A percentile compares a stretch with the other conserved stretches of the same genome.
These are phyloP conservation scores for Sabuloglossum arenarium DNA, from an alignment of 495 filamentous ascomycete species.

Conservation along the genomic window DNA sequence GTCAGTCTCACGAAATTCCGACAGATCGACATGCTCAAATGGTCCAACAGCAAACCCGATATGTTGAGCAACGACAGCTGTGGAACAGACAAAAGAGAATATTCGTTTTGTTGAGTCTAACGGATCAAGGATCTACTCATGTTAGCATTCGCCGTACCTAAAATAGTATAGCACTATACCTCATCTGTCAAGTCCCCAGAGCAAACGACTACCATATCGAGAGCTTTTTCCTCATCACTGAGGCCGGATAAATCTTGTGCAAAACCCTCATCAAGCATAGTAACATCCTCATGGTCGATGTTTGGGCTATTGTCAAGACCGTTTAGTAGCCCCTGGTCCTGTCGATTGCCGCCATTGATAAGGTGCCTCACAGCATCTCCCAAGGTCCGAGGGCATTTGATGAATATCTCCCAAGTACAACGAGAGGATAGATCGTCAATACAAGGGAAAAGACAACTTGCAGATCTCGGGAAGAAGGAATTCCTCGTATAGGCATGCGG, in stretches of 20 bases:
- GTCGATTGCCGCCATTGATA: neutral
- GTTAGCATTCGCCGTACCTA: conserved; percentile 10
- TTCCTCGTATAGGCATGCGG: conserved; percentile 84
- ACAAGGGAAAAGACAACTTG: conserved; percentile 77
- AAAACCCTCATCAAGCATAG: conserved; percentile 11
- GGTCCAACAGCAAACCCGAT: conserved; percentile 85
- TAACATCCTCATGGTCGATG: neutral
- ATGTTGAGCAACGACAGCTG: conserved; percentile 59
- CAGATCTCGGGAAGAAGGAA: conserved; percentile 49
- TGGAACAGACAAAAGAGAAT: conserved; percentile 52
- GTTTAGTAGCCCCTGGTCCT: neutral
- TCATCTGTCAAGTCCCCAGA: conserved; percentile 78
- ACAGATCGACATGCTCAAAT: conserved; percentile 80
- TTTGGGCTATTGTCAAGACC: conserved; percentile 2
- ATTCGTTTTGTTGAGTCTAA: conserved; percentile 59
- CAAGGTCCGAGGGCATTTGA: conserved; percentile 66
- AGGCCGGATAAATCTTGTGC: conserved; percentile 21
- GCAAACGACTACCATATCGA: conserved; percentile 78
- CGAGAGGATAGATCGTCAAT: conserved; percentile 62
- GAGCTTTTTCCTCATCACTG: conserved; percentile 54
- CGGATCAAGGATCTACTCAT: conserved; percentile 35
- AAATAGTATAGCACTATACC: conserved; percentile 16
- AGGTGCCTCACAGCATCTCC: conserved; percentile 49
- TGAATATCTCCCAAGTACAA: conserved; percentile 70
- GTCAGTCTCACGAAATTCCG: conserved; percentile 71